Percentiles rank a stretch among this genome's conserved stretches.
These are phyloP conservation scores for Oidiodendron maius DNA, from an alignment of 495 filamentous ascomycete genomes.

Conservation along the genomic window DNA sequence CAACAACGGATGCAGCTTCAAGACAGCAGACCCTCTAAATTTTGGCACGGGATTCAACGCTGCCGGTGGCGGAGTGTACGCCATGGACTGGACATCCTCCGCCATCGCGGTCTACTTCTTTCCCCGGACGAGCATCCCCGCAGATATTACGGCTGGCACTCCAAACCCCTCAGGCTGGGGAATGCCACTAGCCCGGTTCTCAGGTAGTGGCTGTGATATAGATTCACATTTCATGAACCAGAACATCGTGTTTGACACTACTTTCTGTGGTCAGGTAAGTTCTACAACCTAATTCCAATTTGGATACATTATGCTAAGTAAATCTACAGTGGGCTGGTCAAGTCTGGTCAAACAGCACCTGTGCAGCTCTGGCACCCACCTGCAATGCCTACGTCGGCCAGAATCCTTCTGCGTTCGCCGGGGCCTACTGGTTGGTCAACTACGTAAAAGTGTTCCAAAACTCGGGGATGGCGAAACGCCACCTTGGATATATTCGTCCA, in stretches of 20 bases:
- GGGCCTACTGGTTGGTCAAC: conserved; percentile 71
- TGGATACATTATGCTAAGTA: not conserved
- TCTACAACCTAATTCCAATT: not conserved
- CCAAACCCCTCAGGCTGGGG: conserved; percentile 65
- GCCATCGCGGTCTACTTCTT: conserved; percentile 78
- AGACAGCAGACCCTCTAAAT: conserved; percentile 38
- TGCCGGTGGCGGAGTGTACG: conserved; percentile 69
- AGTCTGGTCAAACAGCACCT: conserved; percentile 40
- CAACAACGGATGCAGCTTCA: conserved; percentile 41
- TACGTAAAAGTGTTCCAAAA: conserved; percentile 56
- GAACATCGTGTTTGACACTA: conserved; percentile 73
- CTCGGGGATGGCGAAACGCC: conserved; percentile 1
- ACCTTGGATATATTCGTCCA: not conserved
- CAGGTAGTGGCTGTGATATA: conserved; percentile 57
- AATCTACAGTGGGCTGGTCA: conserved; percentile 67
- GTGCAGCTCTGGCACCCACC: conserved; percentile 36
- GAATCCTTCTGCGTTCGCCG: conserved; percentile 51
- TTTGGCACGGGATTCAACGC: conserved; percentile 71
- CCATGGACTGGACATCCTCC: conserved; percentile 63
- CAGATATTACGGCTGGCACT: conserved; percentile 45
- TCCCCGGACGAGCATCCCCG: conserved; percentile 48
- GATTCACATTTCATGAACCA: conserved; percentile 60
- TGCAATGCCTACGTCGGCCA: conserved; percentile 62
- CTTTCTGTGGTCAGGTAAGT: conserved; percentile 62
- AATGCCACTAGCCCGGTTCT: conserved; percentile 58